Evolutionary conservation across 352 stramenopile species (phyloP), one percentile per base, ranked within the genome.

Genomic region (Blastocystis sp.): DNA sequence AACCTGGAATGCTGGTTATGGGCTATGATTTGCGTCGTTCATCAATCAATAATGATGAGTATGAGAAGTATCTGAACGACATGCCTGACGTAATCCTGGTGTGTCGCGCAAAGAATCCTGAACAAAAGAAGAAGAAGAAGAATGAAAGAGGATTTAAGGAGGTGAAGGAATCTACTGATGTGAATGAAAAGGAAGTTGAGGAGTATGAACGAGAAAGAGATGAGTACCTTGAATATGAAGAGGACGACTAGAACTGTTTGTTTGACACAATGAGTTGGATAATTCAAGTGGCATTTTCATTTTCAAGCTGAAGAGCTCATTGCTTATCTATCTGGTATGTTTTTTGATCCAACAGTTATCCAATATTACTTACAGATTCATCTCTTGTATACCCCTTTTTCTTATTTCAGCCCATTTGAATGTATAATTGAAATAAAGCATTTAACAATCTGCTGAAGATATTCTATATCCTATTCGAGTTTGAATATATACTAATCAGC

Each of bases 121-220:
- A 81, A 2, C 34, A 64, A 4, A 81, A 88, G 64, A 79, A 88
- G 39, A n/a, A n/a, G 30, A 16, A 68, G 43, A 88, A 88, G 34
- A 39, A 87, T 87, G 20, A 59, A n/a, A 50, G 50, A 47, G 26
- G 30, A 59, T 88, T 76, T 9, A 70, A 45, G n/a, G 41, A 78
- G 20, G 64, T 59, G 30, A 78, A 39, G 6, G 54, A 79, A 75
- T 34, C 55, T 4, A 8, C 43, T 54, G 76, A 41, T 2, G 53
- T 41, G 37, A 20, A 62, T 9, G 50, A 43, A 1, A 34, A 50
- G 39, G 76, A 88, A 43, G 54, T 88, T 69, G 47, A 70, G 54
- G n/a, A 30, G 64, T 88, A 88, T 78, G 76, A 88, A 24, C n/a
- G 75, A 39, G 76, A 88, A 24, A n/a, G 64, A 0, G 76, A 88